Percentiles rank a stretch among this genome's conserved stretches.
Conservation (phyloP, 257 asterid species). For the Ligustrum vulgare region DNA sequence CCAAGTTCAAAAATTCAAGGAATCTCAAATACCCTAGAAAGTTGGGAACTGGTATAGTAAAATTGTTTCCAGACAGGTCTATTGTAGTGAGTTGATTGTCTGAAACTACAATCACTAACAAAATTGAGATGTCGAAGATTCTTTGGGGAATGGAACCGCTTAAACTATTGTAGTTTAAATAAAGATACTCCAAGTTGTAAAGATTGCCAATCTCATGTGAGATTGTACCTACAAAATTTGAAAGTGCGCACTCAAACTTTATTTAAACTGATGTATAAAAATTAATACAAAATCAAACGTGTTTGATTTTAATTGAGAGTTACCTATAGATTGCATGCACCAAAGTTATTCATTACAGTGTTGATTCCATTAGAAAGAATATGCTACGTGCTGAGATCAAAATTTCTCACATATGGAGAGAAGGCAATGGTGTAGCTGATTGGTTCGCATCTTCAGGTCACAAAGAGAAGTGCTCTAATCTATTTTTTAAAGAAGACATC, state of each 20-base stretch:
- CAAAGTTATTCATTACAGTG: too few relatives aligned
- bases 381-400: too few relatives aligned
- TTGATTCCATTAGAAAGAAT: too few relatives aligned
- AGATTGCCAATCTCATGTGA: slow-evolving; percentile 31
- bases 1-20: background rate
- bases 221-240: slow-evolving; percentile 20
- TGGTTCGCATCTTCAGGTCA: too few relatives aligned
- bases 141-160: too few relatives aligned
- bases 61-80: slow-evolving; percentile 1
- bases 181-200: slow-evolving; percentile 14
- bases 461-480: too few relatives aligned
- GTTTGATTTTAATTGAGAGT: slow-evolving; percentile 8
- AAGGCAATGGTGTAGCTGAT: too few relatives aligned
- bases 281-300: background rate
- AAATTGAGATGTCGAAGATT: too few relatives aligned
- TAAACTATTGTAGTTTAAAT: background rate
- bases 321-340: slow-evolving; percentile 16
- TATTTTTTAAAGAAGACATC: too few relatives aligned
- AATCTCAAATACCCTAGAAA: slow-evolving; percentile 29
- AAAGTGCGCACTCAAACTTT: background rate
- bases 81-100: background rate
- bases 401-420: too few relatives aligned
- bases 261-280: background rate
- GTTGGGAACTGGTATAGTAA: slow-evolving; percentile 31
- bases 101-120: too few relatives aligned